Evolutionary conservation across 2,329 filamentous ascomycete species (phyloP).

Genomic region (Colletotrichum kahawae): DNA sequence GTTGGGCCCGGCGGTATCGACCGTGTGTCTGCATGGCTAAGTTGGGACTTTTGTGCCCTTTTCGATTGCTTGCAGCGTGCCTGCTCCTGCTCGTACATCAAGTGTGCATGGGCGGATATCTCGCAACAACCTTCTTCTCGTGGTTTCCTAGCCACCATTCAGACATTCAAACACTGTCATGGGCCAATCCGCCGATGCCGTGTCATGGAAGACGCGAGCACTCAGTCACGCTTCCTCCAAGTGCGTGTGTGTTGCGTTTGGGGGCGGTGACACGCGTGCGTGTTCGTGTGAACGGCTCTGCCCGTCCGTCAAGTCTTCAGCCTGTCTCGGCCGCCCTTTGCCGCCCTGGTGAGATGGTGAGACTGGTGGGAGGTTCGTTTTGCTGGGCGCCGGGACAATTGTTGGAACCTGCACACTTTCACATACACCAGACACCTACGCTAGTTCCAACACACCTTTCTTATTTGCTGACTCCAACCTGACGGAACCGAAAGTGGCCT

Average conservation of each 20-base stretch:
- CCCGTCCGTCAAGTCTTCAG: background rate
- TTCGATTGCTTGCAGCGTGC: background rate
- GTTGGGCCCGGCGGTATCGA: background rate
- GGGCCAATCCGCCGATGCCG: conserved; percentile 1
- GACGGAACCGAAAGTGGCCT: background rate
- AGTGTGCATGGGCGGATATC: conserved; percentile 7
- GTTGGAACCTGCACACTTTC: background rate
- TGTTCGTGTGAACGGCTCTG: conserved; percentile 7
- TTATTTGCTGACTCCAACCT: conserved; percentile 5
- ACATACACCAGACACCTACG: background rate
- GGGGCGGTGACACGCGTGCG: background rate
- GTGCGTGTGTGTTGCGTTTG: background rate
- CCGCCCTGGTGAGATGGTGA: conserved; percentile 13
- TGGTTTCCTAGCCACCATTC: background rate
- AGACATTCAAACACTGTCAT: background rate
- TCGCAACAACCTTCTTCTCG: background rate
- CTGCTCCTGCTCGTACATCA: background rate
- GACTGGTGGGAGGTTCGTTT: background rate
- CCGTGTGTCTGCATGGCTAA: background rate
- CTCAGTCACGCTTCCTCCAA: background rate
- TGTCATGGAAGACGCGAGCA: conserved; percentile 6
- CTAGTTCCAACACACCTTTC: background rate
- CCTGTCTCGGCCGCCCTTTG: conserved; percentile 3
- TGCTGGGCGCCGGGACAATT: background rate
- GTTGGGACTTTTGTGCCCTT: conserved; percentile 5